These are phyloP conservation scores for Prunus fruticosa DNA, from an alignment of 306 rosid species.

Conservation along the genomic window DNA sequence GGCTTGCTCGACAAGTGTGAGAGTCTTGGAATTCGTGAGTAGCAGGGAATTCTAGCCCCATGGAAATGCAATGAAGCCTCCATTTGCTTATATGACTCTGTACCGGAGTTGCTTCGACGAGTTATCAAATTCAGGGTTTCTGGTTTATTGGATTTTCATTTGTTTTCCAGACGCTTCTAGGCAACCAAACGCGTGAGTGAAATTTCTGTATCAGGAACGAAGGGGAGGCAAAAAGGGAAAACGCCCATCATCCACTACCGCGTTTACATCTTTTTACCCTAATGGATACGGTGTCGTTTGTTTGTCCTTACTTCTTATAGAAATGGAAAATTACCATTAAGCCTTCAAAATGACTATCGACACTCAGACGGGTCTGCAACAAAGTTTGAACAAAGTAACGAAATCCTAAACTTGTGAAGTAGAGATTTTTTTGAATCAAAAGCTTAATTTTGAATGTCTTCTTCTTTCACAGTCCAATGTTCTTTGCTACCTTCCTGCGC, in stretches of 20 bases:
- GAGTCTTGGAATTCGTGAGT: neutral
- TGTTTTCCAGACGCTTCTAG: neutral
- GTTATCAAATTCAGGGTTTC: constrained; percentile 1
- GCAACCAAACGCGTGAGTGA: neutral
- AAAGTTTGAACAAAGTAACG: no score
- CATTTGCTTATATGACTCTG: constrained; percentile 2
- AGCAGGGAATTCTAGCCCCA: constrained; percentile 15
- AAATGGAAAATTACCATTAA: neutral
- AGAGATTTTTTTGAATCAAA: neutral
- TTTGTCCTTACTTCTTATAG: neutral
- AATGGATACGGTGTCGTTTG: neutral
- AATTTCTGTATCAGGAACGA: neutral
- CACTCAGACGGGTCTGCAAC: no score
- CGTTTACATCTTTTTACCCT: neutral
- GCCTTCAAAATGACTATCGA: no score
- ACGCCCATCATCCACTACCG: neutral
- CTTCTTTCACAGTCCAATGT: constrained; percentile 24
- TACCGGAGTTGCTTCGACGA: neutral
- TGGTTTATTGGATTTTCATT: neutral
- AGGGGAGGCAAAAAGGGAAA: neutral
- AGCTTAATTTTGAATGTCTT: constrained; percentile 26
- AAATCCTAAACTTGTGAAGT: neutral
- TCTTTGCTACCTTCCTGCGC: constrained; percentile 19
- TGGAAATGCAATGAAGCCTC: constrained; percentile 19
- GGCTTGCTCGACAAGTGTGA: neutral